Evolutionary conservation across 225 moss, liverwort and hornwort species (phyloP), one percentile per base, ranked within the genome.

Genomic region (Physcomitrium patens): DNA sequence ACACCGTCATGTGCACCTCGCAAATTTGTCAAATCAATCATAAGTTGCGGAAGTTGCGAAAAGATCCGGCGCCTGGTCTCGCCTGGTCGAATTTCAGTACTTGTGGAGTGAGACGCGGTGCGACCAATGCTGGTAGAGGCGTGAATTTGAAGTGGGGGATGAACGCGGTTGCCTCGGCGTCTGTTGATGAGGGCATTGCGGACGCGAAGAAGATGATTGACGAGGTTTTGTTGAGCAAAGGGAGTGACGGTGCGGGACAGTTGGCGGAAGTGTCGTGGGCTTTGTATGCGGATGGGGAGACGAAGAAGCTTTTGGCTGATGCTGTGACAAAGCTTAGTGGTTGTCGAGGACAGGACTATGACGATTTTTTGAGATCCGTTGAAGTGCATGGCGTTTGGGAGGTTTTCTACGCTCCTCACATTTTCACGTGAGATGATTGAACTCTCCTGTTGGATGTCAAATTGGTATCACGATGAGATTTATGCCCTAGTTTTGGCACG

Each of bases 371-470:
- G 60, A 64, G 77, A 53, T 84, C 87, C 24, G 28, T 5, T 15
- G 77, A 75, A n/a, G 64, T 67, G 49, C 72, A 79, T 23, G 85
- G 87, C 26, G 78, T 88, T 58, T 88, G 87, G 87, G 87, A 88
- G 72, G 87, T 88, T 58, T 88, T 88, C 14, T 88, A 88, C 46
- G 87, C 87, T 44, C 87, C 87, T 17, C 87, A 88, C 77, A 88
- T 88, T 61, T 80, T 55, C 69, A 50, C 75, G 87, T 88, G 56
- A 74, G 80, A 17, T 37, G 41, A 10, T 37, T 61, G 28, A 23
- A 17, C 11, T 23, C 3, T 45, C 26, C 26, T 72, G 31, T 14
- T 58, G 26, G 15, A 24, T 27, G 20, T 45, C 11, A 49, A 14
- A 59, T 41, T n/a, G n/a, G 7, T 19, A 6, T 8, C 2, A 3